Evolutionary conservation across 2,329 filamentous ascomycete genomes (phyloP).

Genomic region (Thyridium curvatum): DNA sequence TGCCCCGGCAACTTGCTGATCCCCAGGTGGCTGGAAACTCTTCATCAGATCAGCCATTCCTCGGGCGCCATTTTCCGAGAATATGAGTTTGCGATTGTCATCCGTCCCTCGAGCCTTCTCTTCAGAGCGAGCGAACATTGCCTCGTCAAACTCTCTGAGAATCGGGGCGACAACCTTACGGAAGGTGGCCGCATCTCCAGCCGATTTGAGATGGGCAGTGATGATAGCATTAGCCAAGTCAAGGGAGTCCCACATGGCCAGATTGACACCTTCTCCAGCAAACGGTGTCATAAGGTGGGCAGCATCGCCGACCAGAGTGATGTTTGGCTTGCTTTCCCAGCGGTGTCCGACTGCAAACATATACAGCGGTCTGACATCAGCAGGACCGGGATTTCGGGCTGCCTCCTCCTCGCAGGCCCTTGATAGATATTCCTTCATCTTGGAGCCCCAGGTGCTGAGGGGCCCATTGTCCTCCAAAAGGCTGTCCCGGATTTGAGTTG

Average conservation of each 20-base stretch:
- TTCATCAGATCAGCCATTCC: slow-evolving; percentile 3
- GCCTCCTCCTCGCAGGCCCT: slow-evolving; percentile 15
- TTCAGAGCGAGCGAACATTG: slow-evolving; percentile 4
- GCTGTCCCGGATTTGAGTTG: slow-evolving; percentile 6
- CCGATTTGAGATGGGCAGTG: no score
- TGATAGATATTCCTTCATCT: slow-evolving; percentile 17
- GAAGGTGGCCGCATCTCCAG: no score
- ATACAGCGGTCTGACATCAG: slow-evolving; percentile 17
- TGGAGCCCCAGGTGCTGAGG: slow-evolving; percentile 16
- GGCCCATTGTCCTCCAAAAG: slow-evolving; percentile 12
- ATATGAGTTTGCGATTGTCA: slow-evolving; percentile 1
- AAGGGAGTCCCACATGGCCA: slow-evolving; percentile 42
- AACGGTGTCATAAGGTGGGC: slow-evolving; percentile 46
- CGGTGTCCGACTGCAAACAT: slow-evolving; percentile 33
- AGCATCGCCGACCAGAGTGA: slow-evolving; percentile 46
- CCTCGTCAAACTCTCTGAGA: slow-evolving; percentile 13
- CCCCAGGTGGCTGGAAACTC: background rate
- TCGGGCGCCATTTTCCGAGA: slow-evolving; percentile 4
- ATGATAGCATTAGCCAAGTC: slow-evolving; percentile 22
- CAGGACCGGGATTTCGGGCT: slow-evolving; percentile 4
- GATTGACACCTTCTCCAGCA: slow-evolving; percentile 46
- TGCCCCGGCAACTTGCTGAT: no score
- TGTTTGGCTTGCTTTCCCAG: slow-evolving; percentile 32
- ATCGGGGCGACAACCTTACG: slow-evolving; percentile 1
- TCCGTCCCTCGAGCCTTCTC: slow-evolving; percentile 2